Base-by-base conservation (phyloP, 2,329 filamentous ascomycete genomes). In the Pestalotiopsis sp. region DNA sequence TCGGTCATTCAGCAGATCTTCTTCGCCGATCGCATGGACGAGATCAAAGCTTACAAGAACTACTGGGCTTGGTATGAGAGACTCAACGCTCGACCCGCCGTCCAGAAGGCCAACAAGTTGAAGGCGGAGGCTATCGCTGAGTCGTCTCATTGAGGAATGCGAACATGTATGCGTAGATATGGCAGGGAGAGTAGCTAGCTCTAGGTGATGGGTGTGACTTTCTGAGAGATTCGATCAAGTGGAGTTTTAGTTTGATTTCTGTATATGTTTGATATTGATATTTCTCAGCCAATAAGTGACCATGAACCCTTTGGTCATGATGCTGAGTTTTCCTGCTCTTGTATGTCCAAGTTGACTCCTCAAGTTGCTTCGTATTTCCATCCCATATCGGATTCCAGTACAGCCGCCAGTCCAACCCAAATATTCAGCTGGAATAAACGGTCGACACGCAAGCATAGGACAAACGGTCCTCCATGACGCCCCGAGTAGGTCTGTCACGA, bases 1-100 rank as follows among this genome's bases (percentile, higher is more conserved):
- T 36, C 25, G 27, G 12, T 45, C 20, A 38, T 59, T 38, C 64
- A 60, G 7, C 31, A 36, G 17, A 23, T 23, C 3, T 27, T 69
- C 20, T 36, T 66, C 9, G 14, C 64, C 9, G 59, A 69, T 2
- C 27, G 17, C 13, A 17, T 57, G 13, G 64, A 69, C 17, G 41
- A 59, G 17, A 41, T 39, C 58, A 74, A 74, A 60, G 78, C 75
- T 68, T 80, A 78, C 70, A 75, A 77, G 64, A 78, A 81, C 73
- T 80, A 76, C 60, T 68, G 49, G 20, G 78, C 76, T 3, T 82
- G 80, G 79, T 74, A 80, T 60, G 70, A 78, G 56, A 74, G 80
- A 4, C 60, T 82, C 3, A 63, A 73, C 38, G 76, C 74, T 41
- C 78, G 79, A 23, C 76, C 77, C 12, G 71, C 76, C 12, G 74